Conservation (phyloP, 2,329 filamentous ascomycete genomes). For the Trematosphaeria pertusa region DNA sequence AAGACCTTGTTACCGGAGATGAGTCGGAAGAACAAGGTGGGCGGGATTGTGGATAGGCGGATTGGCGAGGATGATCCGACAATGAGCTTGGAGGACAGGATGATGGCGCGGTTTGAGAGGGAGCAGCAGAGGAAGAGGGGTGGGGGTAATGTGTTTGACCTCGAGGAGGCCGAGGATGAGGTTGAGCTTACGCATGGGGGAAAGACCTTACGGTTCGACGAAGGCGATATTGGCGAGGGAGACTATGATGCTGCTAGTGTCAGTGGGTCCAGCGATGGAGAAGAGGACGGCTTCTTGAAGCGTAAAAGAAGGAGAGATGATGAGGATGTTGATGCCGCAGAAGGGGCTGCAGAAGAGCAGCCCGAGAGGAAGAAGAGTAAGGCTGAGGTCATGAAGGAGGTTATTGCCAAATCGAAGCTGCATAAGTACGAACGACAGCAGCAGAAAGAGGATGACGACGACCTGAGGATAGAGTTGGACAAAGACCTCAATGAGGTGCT, state of each 20-base stretch:
- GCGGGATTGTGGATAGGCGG: conserved; percentile 88
- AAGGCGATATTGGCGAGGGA: conserved; percentile 59
- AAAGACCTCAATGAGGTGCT: conserved; percentile 81
- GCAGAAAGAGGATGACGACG: conserved; percentile 91
- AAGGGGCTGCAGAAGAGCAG: conserved; percentile 55
- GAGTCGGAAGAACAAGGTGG: conserved; percentile 86
- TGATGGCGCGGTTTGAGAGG: conserved; percentile 85
- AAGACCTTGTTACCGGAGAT: conserved; percentile 89
- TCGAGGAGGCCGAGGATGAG: conserved; percentile 81
- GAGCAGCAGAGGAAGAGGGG: conserved; percentile 87
- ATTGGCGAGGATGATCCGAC: conserved; percentile 95
- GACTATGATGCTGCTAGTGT: conserved; percentile 84
- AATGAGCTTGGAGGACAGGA: conserved; percentile 92
- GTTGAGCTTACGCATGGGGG: conserved; percentile 84
- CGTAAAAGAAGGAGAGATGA: conserved; percentile 56
- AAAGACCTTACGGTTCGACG: conserved; percentile 71
- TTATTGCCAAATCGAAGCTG: conserved; percentile 95
- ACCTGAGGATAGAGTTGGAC: conserved; percentile 82
- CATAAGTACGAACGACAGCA: conserved; percentile 95
- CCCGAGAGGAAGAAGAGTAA: conserved; percentile 92
- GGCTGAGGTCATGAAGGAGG: conserved; percentile 96
- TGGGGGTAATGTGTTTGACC: conserved; percentile 82
- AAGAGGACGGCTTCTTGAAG: conserved; percentile 47
- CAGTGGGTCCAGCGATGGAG: conserved; percentile 54
- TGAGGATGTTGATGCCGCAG: conserved; percentile 47